Percentiles rank a stretch among this genome's conserved stretches.
These are phyloP conservation scores for Pseudevernia furfuracea DNA, from an alignment of 495 filamentous ascomycete species.

Conservation along the genomic window DNA sequence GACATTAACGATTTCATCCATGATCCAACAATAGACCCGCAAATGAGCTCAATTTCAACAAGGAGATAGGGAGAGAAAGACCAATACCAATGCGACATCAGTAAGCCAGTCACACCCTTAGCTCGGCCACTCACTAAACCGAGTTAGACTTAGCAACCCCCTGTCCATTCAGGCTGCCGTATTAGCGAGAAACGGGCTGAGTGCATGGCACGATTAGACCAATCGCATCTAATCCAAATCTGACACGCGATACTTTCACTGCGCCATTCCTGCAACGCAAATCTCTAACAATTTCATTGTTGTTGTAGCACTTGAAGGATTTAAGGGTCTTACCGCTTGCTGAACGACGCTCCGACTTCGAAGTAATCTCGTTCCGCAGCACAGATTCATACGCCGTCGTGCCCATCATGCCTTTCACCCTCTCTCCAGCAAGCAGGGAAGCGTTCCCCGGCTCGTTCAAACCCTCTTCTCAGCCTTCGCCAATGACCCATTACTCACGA, in stretches of 20 bases:
- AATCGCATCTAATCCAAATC: neutral
- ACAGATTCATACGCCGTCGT: neutral
- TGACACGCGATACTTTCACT: neutral
- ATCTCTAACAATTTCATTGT: neutral
- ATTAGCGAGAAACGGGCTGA: too few species aligned
- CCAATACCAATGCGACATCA: too few species aligned
- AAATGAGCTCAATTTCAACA: neutral
- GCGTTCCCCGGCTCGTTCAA: neutral
- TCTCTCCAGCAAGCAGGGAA: neutral
- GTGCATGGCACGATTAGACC: too few species aligned
- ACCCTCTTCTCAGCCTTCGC: neutral
- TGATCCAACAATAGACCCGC: too few species aligned
- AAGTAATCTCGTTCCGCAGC: too few species aligned
- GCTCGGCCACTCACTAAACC: too few species aligned
- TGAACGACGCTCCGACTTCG: too few species aligned
- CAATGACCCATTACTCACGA: neutral
- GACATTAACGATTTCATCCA: neutral
- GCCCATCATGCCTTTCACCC: neutral
- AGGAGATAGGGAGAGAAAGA: too few species aligned
- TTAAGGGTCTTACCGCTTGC: neutral
- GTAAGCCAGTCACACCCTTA: too few species aligned
- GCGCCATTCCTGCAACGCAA: neutral
- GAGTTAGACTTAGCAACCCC: too few species aligned
- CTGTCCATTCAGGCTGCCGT: too few species aligned
- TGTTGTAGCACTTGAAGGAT: neutral